A percentile compares a stretch with the other conserved stretches of the same genome.
Evolutionary conservation across 352 stramenopile species (phyloP).

Genomic region (Aphanomyces stellatus): DNA sequence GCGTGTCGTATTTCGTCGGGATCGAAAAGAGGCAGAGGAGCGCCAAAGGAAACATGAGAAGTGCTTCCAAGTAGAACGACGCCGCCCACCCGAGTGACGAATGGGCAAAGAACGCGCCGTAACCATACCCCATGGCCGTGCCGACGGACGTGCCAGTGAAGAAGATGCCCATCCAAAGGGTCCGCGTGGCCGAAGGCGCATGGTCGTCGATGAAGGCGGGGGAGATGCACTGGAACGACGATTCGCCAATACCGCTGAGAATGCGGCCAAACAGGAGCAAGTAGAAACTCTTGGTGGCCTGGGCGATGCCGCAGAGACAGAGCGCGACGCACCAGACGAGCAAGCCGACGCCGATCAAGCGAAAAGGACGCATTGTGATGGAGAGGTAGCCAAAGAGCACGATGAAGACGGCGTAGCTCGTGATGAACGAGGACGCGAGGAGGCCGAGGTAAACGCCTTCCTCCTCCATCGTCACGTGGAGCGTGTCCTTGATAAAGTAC

Average conservation of each 20-base stretch:
- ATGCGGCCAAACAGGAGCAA: slow-evolving; percentile 83
- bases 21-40: slow-evolving; percentile 53
- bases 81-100: slow-evolving; percentile 58
- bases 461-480: slow-evolving; percentile 32
- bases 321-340: slow-evolving; percentile 85
- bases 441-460: slow-evolving; percentile 81
- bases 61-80: slow-evolving; percentile 82
- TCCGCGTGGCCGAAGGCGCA: slow-evolving; percentile 50
- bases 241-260: slow-evolving; percentile 85
- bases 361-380: slow-evolving; percentile 83
- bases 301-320: slow-evolving; percentile 75
- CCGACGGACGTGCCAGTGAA: slow-evolving; percentile 86
- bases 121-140: slow-evolving; percentile 87
- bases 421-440: slow-evolving; percentile 91
- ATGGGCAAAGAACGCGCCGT: slow-evolving; percentile 59
- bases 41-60: slow-evolving; percentile 75
- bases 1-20: slow-evolving; percentile 40
- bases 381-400: slow-evolving; percentile 88
- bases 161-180: slow-evolving; percentile 89
- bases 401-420: slow-evolving; percentile 87
- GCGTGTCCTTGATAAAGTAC: slow-evolving; percentile 82
- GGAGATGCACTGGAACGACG: slow-evolving; percentile 89
- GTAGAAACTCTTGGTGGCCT: slow-evolving; percentile 74
- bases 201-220: slow-evolving; percentile 90
- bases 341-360: slow-evolving; percentile 84